Evolutionary conservation across 306 rosid species (phyloP).

Genomic region (Vachellia collinsii): DNA sequence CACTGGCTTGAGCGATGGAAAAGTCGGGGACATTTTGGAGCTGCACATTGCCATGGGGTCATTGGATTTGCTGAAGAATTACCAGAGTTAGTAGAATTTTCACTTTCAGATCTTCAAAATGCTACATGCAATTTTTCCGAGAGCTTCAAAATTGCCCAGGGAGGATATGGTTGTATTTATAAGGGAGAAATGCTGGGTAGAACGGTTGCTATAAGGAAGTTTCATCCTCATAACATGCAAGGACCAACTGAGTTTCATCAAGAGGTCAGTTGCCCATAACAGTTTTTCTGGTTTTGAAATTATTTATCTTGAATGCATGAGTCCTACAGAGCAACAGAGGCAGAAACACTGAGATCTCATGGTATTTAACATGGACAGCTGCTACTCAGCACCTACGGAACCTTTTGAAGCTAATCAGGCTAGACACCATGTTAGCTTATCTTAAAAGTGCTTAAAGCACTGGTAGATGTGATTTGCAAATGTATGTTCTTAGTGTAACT

Average conservation of each 20-base stretch:
- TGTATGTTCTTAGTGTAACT: conserved; percentile 16
- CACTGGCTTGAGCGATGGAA: conserved; percentile 82
- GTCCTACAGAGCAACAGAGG: conserved; percentile 13
- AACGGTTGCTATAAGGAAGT: conserved; percentile 75
- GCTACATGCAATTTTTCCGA: conserved; percentile 86
- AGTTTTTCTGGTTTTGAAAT: conserved; percentile 28
- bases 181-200: conserved; percentile 87
- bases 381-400: neutral
- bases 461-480: neutral
- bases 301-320: conserved; percentile 10
- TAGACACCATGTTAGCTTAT: conserved; percentile 18
- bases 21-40: conserved; percentile 57
- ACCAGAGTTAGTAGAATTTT: conserved; percentile 66
- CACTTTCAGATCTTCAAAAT: conserved; percentile 66
- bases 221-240: conserved; percentile 63
- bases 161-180: conserved; percentile 75
- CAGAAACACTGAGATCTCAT: conserved; percentile 7
- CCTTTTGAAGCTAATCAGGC: conserved; percentile 19
- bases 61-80: conserved; percentile 54
- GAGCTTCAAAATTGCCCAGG: conserved; percentile 70
- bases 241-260: conserved; percentile 70
- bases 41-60: conserved; percentile 49
- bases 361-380: conserved; percentile 9
- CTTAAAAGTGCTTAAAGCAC: conserved; percentile 20
- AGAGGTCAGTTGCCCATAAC: conserved; percentile 55